Evolutionary conservation across 352 stramenopile genomes (phyloP).

Genomic region (Blastocystis sp.): DNA sequence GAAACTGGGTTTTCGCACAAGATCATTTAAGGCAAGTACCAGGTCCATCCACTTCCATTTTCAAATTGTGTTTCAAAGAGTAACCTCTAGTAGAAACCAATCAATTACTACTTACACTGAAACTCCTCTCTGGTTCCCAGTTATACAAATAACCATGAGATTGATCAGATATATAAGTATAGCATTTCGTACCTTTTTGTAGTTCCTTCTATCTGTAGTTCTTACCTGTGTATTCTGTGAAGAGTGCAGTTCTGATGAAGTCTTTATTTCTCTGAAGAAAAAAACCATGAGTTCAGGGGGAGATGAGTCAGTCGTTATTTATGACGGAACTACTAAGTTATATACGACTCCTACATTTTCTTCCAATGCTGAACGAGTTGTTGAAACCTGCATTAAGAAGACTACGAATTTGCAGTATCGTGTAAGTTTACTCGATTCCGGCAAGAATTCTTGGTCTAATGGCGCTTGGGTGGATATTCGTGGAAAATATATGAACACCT

Average conservation of each 20-base stretch:
- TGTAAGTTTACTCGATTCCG: background rate
- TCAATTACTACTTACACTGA: background rate
- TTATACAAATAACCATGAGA: background rate
- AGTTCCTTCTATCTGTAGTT: background rate
- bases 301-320: background rate
- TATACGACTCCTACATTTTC: background rate
- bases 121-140: background rate
- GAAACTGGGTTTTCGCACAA: too few relatives aligned
- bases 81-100: background rate
- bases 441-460: background rate
- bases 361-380: background rate
- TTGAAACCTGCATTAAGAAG: background rate
- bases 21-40: too few relatives aligned
- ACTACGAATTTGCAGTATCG: background rate
- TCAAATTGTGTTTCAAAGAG: background rate
- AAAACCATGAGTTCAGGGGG: background rate
- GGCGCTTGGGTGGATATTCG: background rate
- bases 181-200: background rate
- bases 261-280: background rate
- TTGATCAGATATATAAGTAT: background rate
- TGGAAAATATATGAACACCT: background rate
- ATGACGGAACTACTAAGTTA: background rate
- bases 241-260: background rate
- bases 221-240: background rate
- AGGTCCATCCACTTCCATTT: background rate